Evolutionary conservation across 176 grass and related monocot species (phyloP).

Genomic region (Aegilops speltoides): DNA sequence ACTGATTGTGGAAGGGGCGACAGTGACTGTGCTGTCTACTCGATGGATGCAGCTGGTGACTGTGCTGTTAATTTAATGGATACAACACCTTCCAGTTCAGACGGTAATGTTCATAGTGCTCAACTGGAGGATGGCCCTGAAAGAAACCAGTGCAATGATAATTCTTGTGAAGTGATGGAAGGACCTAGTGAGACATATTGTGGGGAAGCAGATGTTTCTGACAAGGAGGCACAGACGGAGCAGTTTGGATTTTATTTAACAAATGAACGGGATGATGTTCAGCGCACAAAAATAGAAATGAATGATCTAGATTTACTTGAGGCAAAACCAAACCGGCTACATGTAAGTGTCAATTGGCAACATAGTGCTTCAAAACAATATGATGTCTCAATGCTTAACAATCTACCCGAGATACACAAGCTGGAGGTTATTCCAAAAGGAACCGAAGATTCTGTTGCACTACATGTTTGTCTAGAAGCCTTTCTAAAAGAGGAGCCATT

Average conservation of each 20-base stretch:
- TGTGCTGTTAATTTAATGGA: conserved; percentile 32
- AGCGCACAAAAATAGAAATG: conserved; percentile 66
- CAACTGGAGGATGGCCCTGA: conserved; percentile 31
- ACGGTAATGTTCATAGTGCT: conserved; percentile 13
- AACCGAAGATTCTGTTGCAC: conserved; percentile 62
- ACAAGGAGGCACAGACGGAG: neutral
- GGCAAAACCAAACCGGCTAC: conserved; percentile 47
- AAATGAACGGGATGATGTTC: conserved; percentile 49
- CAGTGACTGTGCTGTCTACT: neutral
- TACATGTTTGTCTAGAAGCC: conserved; percentile 82
- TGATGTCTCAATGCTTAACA: conserved; percentile 46
- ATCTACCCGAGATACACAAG: conserved; percentile 75
- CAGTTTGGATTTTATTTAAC: conserved; percentile 71
- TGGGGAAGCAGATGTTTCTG: conserved; percentile 12
- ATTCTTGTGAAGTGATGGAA: conserved; percentile 25
- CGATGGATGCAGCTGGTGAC: conserved; percentile 33
- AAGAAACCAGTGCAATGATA: conserved; percentile 22
- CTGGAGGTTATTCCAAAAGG: conserved; percentile 61
- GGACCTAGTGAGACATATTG: conserved; percentile 4
- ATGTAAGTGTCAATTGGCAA: conserved; percentile 68
- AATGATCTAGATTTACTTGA: conserved; percentile 36
- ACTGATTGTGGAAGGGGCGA: conserved; percentile 35
- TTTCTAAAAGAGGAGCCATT: conserved; percentile 90
- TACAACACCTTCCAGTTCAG: conserved; percentile 21
- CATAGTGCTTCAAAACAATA: conserved; percentile 24